Evolutionary conservation across 805 yeast species (phyloP), one percentile per base, ranked within the genome.

Genomic region (Scheffersomyces lignosus): DNA sequence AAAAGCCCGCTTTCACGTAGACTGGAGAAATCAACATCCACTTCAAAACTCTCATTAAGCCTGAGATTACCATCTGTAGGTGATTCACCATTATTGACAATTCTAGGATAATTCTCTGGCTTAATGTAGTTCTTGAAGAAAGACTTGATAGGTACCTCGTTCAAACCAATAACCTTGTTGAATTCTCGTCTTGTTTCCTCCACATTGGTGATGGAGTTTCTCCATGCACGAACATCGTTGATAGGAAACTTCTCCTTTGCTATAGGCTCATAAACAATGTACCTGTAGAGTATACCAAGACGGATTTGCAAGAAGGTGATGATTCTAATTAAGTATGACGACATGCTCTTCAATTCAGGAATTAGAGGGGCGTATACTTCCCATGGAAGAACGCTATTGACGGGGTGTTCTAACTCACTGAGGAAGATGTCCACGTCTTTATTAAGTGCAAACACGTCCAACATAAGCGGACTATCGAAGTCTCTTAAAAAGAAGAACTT

Each of bases 381-480:
- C 13, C 34, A 34, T 4, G 49, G 40, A 6, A 53, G 25, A 16
- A 49, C 41, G 18, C 35, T 29, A 7, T 30, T 34, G 5, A 13
- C 24, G 3, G 56, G 55, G 14, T 29, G 30, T 17, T 50, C 57
- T 22, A 64, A 43, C 27, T 51, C 53, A 3, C 35, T 36, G 25
- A 28, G 33, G 34, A 45, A 55, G 4, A 64, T 52, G 15, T 55
- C 57, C 6, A 38, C 38, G 33, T 58, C 68, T 15, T 51, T 41
- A 15, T 47, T 43, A 26, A 37, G 38, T 8, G 43, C 48, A 34
- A 56, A 61, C 4, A 66, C 62, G 33, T 67, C 71, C 29, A 60
- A 41, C 65, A 65, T 65, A 35, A 67, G 52, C 2, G 73, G 71
- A 34, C 60, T 51, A 41, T 64, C 71, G 41, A 67, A 66, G 47